Evolutionary conservation across 148 eudicot genomes (phyloP), one percentile per base, ranked within the genome.

Genomic region (Fallopia convolvulus): DNA sequence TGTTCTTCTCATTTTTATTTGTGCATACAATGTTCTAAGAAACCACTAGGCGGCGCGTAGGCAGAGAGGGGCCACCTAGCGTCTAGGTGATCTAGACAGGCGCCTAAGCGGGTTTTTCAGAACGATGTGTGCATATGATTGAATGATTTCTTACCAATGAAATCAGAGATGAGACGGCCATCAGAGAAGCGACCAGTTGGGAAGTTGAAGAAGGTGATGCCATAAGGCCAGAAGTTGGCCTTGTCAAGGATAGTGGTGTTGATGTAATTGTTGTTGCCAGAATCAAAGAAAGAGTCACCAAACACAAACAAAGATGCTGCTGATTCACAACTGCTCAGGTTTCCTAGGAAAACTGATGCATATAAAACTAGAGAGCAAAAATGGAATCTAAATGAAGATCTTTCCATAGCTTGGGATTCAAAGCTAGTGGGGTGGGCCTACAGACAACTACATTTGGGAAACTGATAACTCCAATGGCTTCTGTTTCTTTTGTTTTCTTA

Each of bases 201-300:
- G 21, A 6, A 49, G 17, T 80, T 73, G 82, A 89, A 89, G 81
- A 74, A 86, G 26, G 86, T 74, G 76, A 84, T 77, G 20, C 93
- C 93, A 72, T 89, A 91, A 50, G 96, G 97, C 80, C 79, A 77
- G 70, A 89, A 91, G 73, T 89, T 84, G 8, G 96, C 90, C 66
- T 76, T 75, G 81, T 81, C 84, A 78, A 78, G 75, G 53, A 84
- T 76, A 4, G 83, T 70, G 30, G 91, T 91, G 76, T 86, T 89
- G 83, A 91, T 87, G 83, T 85, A 89, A 73, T 89, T 85, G 82
- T 88, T 91, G 76, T 89, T 91, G 15, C 96, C 96, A 71, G 87
- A 76, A 82, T 91, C 96, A 50, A 85, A 84, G 26, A 72, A 77
- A 9, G 93, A 91, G 75, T 91, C 96, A 2, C 96, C 96, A 58